A percentile compares a stretch with the other conserved stretches of the same genome.
Conservation (phyloP, 192 early-diverging fungal species). For the Podila clonocystis region DNA sequence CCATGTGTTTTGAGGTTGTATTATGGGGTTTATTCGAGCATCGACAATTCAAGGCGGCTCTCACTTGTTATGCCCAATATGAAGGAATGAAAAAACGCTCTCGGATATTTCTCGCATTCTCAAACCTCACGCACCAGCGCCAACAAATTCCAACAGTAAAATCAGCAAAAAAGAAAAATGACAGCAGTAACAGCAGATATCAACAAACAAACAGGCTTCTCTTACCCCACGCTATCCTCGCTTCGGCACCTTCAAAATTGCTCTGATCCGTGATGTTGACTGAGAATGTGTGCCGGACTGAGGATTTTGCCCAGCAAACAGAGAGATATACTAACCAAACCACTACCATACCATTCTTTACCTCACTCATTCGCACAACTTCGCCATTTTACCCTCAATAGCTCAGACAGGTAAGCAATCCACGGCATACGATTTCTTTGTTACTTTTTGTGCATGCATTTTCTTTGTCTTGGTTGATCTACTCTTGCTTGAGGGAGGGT, state of each 20-base stretch:
- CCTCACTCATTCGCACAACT: no score
- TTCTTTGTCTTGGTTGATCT: not conserved
- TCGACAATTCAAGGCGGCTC: not conserved
- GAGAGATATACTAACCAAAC: no score
- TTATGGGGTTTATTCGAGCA: slow-evolving; percentile 3
- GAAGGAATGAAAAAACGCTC: not conserved
- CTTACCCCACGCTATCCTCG: not conserved
- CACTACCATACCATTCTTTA: no score
- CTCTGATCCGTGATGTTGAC: no score
- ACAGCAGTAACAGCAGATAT: not conserved
- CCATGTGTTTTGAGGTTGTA: not conserved
- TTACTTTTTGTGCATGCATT: not conserved
- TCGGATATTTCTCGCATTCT: no score
- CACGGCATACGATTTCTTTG: slow-evolving; percentile 3
- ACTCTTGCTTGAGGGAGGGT: not conserved
- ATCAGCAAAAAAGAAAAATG: no score
- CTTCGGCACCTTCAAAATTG: no score
- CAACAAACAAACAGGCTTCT: no score
- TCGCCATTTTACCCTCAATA: not conserved
- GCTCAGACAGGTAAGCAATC: slow-evolving; percentile 49
- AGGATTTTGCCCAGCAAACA: no score
- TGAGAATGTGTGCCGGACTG: no score
- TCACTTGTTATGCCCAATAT: no score
- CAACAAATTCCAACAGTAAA: not conserved
- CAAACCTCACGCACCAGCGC: not conserved